Evolutionary conservation across 2,329 filamentous ascomycete species (phyloP), one percentile per base, ranked within the genome.

Genomic region (Truncatella angustata): DNA sequence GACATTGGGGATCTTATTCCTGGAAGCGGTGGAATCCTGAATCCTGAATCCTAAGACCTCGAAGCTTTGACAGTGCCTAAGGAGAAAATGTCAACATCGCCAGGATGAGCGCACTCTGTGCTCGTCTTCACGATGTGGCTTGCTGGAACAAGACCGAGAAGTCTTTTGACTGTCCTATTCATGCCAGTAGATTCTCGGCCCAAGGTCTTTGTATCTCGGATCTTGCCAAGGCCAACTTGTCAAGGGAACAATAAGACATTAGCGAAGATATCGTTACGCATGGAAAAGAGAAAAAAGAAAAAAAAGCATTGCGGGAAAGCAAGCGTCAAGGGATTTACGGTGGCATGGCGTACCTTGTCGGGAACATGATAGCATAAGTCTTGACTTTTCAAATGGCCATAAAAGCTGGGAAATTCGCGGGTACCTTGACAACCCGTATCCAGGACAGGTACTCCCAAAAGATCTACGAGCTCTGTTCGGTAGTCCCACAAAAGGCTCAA

Each of bases 141-240:
- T 79, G 77, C 61, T 84, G 80, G 79, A 84, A 84, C 54, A 56
- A 64, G 4, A 66, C 67, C 0, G 78, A 81, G 64, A 79, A 77
- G 66, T 76, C 71, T 47, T 82, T 74, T 66, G 80, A 83, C 62
- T 83, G 79, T 56, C 79, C 80, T 0, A 64, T 74, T 0, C 72
- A 75, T 52, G 72, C 73, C 1, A 74, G 71, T 49, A 62, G 73
- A 7, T 75, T 73, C 53, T 68, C 66, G 0, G 58, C 60, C 26
- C 64, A 65, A 12, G 69, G 70, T 0, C 50, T 70, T 18, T 71
- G 71, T 51, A 54, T 73, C 4, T 62, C 60, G 18, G 71, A 71
- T 0, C 71, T 71, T 6, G 58, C 68, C 1, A 72, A 70, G 56
- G 46, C 16, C n/a, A 44, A 44, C 21, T n/a, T 44, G 10, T 11